Base-by-base conservation (phyloP, 257 asterid species). In the Solanum pennellii region DNA sequence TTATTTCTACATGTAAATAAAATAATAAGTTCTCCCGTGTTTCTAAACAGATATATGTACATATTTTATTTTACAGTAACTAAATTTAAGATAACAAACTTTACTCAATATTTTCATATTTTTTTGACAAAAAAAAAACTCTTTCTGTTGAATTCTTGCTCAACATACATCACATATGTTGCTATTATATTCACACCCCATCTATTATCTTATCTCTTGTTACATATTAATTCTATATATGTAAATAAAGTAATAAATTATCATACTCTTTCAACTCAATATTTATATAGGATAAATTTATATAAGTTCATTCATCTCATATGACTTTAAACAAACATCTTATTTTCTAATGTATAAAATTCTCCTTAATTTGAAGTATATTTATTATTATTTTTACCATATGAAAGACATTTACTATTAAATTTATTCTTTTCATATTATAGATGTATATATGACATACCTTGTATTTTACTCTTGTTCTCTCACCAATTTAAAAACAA, bases 51-150 rank as follows among this genome's bases (percentile, higher is more conserved):
- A 56, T 56, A 20, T n/a, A 18, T 56, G 65, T 18, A 56, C 65
- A 56, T 56, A 56, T 56, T 56, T 18, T 18, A 56, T 56, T 56
- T 56, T 52, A 52, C 20, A 52, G 20, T 52, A 52, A 18, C 7
- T 56, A 56, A 18, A 56, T 56, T 56, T 20, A 56, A 56, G 25
- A 18, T 18, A n/a, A 56, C 65, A 56, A 56, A 18, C 25, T 56
- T 56, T 56, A 56, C 65, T 18, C 20, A 56, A 7, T 20, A 56
- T 56, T 56, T 56, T 56, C 7, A 56, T 56, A 56, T 56, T 56
- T 56, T 16, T 2, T 0, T 0, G 1, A 33, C 5, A 33, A 6
- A 52, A 52, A 18, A 18, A 56, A 3, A 2, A 7, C 65, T 10
- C 7, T 56, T 7, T 20, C n/a, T 56, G 20, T 56, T 56, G n/a